Evolutionary conservation across 129 eudicot genomes (phyloP), one percentile per base, ranked within the genome.

Genomic region (Artemisia tridentata): DNA sequence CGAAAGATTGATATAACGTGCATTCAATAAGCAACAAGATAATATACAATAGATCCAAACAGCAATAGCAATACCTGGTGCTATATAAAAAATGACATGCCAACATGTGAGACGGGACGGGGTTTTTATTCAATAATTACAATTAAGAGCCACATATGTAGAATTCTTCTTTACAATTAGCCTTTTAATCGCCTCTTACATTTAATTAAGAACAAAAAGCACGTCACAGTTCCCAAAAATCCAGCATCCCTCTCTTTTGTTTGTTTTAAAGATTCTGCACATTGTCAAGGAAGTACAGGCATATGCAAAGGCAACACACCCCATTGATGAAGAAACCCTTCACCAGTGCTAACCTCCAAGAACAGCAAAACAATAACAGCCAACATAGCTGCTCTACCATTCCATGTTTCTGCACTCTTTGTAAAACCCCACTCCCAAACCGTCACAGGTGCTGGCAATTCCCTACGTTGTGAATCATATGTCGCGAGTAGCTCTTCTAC

Each of bases 371-470:
- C 82, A 60, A 93, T 81, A 65, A 93, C 96, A 0, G 98, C 98
- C 72, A 93, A 61, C 98, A 89, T 93, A 29, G 98, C 98, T 7
- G 92, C 92, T 53, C 98, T 78, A 12, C 98, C 98, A 5, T 93
- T 93, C 98, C 96, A 93, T 60, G 98, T 93, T 72, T 93, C 98
- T 31, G 98, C 98, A 71, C 98, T 93, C 71, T 87, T 93, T 4
- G 98, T 93, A 91, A 96, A 93, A 45, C 98, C 98, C 98, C 98
- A 93, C 66, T 93, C 95, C 98, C 96, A 93, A 11, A 93, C 81
- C 16, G 89, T 83, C 59, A 93, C 95, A 1, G 96, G 98, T 5
- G 98, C 84, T 15, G 98, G 98, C 48, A 93, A 84, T 76, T 87
- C 96, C 81, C 96, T 68, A 0, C 98, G 90, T 78, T 93, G 96